Base-by-base conservation (phyloP, 108 stramenopile species). In the Nannochloropsis granulata region DNA sequence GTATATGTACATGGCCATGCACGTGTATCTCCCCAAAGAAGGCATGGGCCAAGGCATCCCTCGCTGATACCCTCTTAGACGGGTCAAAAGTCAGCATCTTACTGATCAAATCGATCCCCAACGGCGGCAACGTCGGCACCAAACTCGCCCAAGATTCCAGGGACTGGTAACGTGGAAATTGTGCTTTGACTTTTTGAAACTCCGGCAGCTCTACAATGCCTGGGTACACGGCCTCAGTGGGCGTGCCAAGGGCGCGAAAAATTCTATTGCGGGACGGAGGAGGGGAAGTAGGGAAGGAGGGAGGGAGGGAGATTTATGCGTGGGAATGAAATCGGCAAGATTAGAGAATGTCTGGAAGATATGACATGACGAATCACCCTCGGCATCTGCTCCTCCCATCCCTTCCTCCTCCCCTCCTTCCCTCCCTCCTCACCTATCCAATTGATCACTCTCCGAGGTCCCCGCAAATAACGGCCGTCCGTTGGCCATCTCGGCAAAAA, bases 401-500 rank as follows among this genome's bases (percentile, higher is more conserved):
- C 56, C 56, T 71, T 71, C 56, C 56, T 71, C 56, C 56, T 10
- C 10, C 56, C 56, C 16, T 71, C 56, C 56, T n/a, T n/a, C 10
- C 56, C 56, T n/a, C 56, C 21, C 56, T 71, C 16, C 56, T n/a
- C 56, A 71, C 56, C 56, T 16, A n/a, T 71, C 56, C 45, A 82
- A 19, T 44, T 83, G 83, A 89, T 99, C 98, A 89, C 96, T 96
- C 89, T 99, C 98, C 43, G 95, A 95, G 84, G 97, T 94, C 13
- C 98, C 98, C 12, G 97, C 95, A 88, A 91, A 85, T 13, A 90
- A 88, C 14, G 91, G 90, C 81, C 90, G 24, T 13, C 97, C 96
- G 89, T 96, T 97, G 43, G 94, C 96, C 98, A 98, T 98, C 91
- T 98, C 43, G 93, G 99, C 71, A 92, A 97, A 96, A 80, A 96